These are phyloP conservation scores for bread wheat (Triticum aestivum) DNA, from an alignment of 176 grass and related monocot species.

Conservation along the genomic window DNA sequence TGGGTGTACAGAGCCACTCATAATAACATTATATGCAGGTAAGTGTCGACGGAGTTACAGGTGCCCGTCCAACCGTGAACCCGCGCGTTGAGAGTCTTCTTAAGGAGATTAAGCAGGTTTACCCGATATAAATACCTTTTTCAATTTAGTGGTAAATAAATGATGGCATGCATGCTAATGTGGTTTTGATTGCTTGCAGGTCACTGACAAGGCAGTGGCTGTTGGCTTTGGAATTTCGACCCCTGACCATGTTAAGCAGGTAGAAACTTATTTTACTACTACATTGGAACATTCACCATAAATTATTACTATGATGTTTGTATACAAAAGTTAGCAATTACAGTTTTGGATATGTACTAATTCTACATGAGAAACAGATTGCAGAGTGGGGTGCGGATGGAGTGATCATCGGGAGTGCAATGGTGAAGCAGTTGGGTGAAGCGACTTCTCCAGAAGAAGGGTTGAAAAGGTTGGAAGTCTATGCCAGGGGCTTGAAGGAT, in stretches of 20 bases:
- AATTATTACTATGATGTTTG: background rate
- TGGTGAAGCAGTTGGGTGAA: slow-evolving; percentile 64
- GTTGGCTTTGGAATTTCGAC: slow-evolving; percentile 91
- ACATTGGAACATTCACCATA: background rate
- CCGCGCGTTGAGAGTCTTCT: slow-evolving; percentile 60
- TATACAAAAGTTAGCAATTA: background rate
- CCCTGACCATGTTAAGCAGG: slow-evolving; percentile 80
- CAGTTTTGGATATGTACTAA: too few species aligned
- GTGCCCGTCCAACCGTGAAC: slow-evolving; percentile 55
- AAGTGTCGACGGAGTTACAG: slow-evolving; percentile 70
- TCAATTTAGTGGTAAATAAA: too few species aligned
- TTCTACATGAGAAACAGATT: slow-evolving; percentile 30
- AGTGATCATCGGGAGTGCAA: slow-evolving; percentile 80
- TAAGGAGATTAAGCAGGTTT: slow-evolving; percentile 51
- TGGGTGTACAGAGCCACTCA: too few species aligned
- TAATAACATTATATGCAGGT: too few species aligned
- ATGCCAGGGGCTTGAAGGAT: slow-evolving; percentile 55
- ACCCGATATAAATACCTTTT: too few species aligned
- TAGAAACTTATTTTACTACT: background rate
- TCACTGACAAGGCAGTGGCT: slow-evolving; percentile 75
- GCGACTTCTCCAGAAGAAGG: slow-evolving; percentile 64
- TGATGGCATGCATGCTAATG: background rate
- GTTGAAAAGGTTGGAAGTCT: slow-evolving; percentile 47
- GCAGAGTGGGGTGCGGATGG: slow-evolving; percentile 82
- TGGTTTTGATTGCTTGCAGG: background rate